Evolutionary conservation across 768 basidiomycete genomes (phyloP), one percentile per base, ranked within the genome.

Genomic region (Serendipita sp.): DNA sequence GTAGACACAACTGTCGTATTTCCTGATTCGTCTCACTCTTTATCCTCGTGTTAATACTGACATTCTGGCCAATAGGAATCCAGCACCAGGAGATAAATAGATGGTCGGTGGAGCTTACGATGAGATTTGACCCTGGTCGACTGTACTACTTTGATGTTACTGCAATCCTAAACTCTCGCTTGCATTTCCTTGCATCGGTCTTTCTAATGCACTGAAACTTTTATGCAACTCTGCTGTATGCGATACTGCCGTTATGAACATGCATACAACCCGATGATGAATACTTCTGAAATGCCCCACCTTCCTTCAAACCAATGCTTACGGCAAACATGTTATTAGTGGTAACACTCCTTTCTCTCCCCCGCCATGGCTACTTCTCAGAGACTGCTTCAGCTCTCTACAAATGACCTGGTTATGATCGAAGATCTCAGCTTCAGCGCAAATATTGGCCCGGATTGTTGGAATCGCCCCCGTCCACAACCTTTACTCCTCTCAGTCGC

Each of bases 191-290:
- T 36, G 27, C 36, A 11, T 8, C 34, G 16, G 29, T 60, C 23
- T 60, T 37, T n/a, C 55, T 23, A 27, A 27, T 37, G 36, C 29
- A 37, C 55, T 3, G 27, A 27, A 36, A 27, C 36, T 31, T n/a
- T 23, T 31, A 27, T 60, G 27, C 3, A 1, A 33, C 36, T 23
- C 16, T 18, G 4, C 16, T 60, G 18, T 60, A 27, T 60, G 55
- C 55, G 18, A n/a, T 60, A 60, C 33, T 60, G 55, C 2, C 55
- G 48, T 50, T 29, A 60, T 60, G 55, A 60, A 60, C 33, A 60
- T n/a, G 55, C 55, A 60, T 60, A 37, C 55, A n/a, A 60, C 55
- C 13, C 2, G 2, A 40, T 40, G 13, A 13, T 40, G 1, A 40
- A 5, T 40, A 13, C 13, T 2, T 50, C n/a, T 50, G 48, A 50